Base-by-base conservation (phyloP, 805 yeast species). In the Suhomyces sp. region DNA sequence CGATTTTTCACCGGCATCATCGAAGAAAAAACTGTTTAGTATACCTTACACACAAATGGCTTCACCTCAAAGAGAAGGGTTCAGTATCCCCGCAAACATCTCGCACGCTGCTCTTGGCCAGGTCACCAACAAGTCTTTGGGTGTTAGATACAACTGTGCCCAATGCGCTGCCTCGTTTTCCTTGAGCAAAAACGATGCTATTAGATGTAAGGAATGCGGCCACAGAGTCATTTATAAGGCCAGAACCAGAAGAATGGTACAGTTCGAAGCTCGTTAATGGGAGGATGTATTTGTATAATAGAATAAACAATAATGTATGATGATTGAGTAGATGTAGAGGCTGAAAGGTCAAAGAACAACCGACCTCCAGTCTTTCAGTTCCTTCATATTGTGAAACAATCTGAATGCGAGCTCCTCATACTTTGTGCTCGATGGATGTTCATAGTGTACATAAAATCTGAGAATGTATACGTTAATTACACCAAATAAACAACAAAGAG, bases 181-280 rank as follows among this genome's bases (percentile, higher is more conserved):
- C 2, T 81, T 94, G 60, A 85, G 90, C 49, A 90, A 93, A 74
- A 89, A 88, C 60, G 99, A 94, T 70, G 96, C 98, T 27, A 96
- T 94, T 58, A 88, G 98, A 77, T 94, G 99, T 76, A 92, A 91
- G 74, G 96, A 92, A 61, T 94, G 99, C 74, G 99, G 99, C 57
- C 98, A 94, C 76, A 87, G 99, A 76, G 97, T 94, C 54, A 78
- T 94, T 57, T 89, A 93, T 78, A 94, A 94, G 78, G 96, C 97
- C 56, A 87, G 99, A 78, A 93, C 98, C 47, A 89, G 92, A 79
- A 84, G 98, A 78, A 89, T 93, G 96, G 96, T 82, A 52, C 80
- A 76, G 71, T 79, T 71, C 53, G 77, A 75, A 61, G 75, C 75
- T 29, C 68, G 77, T 59, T 74, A 27, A 22, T 22, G 31, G n/a